These are phyloP conservation scores for Fulvia fulva DNA, from an alignment of 2,329 filamentous ascomycete species.

Conservation along the genomic window DNA sequence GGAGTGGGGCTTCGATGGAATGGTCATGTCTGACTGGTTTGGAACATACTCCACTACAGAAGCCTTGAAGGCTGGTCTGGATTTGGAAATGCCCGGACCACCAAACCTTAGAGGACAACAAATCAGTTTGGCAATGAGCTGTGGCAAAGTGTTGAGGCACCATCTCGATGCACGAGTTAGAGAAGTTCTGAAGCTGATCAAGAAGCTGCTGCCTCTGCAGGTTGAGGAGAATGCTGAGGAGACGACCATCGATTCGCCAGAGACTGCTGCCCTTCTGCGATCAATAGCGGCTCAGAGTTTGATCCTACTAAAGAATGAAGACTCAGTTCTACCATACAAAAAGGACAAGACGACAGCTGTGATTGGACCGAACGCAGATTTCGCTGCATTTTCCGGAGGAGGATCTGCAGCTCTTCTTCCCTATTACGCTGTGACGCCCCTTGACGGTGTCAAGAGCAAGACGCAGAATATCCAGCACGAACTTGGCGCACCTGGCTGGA, in stretches of 20 bases:
- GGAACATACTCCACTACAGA: conserved; percentile 67
- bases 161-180: conserved; percentile 56
- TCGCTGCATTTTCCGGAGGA: conserved; percentile 49
- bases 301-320: conserved; percentile 62
- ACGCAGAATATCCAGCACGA: conserved; percentile 21
- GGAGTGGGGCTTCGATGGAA: conserved; percentile 62
- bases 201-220: conserved; percentile 32
- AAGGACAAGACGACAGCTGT: conserved; percentile 67
- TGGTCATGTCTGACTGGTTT: conserved; percentile 70
- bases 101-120: conserved; percentile 42
- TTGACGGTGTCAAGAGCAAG: conserved; percentile 29
- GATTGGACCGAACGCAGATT: conserved; percentile 71
- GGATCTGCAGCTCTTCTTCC: conserved; percentile 33
- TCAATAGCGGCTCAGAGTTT: conserved; percentile 27
- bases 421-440: conserved; percentile 34
- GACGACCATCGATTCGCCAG: conserved; percentile 28
- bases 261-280: conserved; percentile 31
- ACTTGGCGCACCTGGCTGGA: conserved; percentile 28
- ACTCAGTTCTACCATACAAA: conserved; percentile 58
- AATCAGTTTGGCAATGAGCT: conserved; percentile 27
- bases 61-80: conserved; percentile 68
- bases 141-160: conserved; percentile 28
- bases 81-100: conserved; percentile 86
- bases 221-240: conserved; percentile 31
- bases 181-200: conserved; percentile 57